A percentile compares a stretch with the other conserved stretches of the same genome.
phyloP scores from a whole-genome alignment of 305 asterid species.

The Fraxinus greggii region DNA sequence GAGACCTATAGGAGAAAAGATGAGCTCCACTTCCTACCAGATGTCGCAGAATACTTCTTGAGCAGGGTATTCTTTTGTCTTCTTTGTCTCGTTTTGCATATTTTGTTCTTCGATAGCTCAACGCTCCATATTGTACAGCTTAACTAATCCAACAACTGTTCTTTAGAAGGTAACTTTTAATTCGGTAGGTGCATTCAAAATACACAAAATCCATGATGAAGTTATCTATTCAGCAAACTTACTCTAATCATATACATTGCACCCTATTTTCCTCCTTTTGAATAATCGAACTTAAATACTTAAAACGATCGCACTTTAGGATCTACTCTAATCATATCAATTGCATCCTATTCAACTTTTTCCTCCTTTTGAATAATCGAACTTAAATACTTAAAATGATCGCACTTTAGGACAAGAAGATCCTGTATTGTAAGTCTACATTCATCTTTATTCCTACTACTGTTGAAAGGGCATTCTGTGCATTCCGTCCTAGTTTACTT shows the following conservation, averaged over 20 bases:
- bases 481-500: neutral
- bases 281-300: neutral
- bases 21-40: slow-evolving; percentile 90
- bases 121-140: neutral
- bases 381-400: neutral
- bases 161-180: neutral
- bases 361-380: neutral
- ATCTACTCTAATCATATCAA: neutral
- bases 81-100: neutral
- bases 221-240: neutral
- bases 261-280: neutral
- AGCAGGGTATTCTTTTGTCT: slow-evolving; percentile 59
- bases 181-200: neutral
- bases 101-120: neutral
- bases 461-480: neutral
- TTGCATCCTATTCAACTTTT: neutral
- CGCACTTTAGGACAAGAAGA: neutral
- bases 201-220: neutral
- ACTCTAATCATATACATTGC: neutral
- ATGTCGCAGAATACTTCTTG: slow-evolving; percentile 83
- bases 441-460: neutral
- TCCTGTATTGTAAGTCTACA: neutral
- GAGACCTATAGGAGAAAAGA: slow-evolving; percentile 73
- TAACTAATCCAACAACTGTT: neutral
- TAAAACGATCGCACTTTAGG: neutral